Evolutionary conservation across 441 rosid species (phyloP), one percentile per base, ranked within the genome.

Genomic region (Cnidoscolus chayamansa): DNA sequence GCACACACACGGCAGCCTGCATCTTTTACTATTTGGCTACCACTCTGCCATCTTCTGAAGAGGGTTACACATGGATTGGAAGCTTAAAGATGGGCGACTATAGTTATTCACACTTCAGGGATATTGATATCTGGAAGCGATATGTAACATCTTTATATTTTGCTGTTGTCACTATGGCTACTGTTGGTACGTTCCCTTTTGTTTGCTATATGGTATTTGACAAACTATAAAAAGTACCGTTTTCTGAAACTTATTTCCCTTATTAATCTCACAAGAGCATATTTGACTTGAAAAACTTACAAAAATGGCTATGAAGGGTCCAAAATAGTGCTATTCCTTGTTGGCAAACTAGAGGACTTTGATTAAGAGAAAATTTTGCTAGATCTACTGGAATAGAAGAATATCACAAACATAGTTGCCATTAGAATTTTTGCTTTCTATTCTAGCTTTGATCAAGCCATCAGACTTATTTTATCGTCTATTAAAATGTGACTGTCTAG

Each of bases 1-100:
- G 96, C 78, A 91, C 99, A 19, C 99, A 95, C 82, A 84, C 98
- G 0, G 99, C 99, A 64, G 99, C 99, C 45, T 91, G 99, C 79
- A 85, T 93, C 77, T 95, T 95, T 81, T 95, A 95, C 82, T 86
- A 85, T 79, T 82, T 95, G 81, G 99, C 98, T 57, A 95, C 99
- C 19, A 92, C 97, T 47, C 63, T 91, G 71, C 94, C 97, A 60
- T 17, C 73, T 32, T 76, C 89, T 19, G 37, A 90, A 77, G 99
- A 92, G 79, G 91, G 92, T 15, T 84, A 91, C 73, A 95, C 99
- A 17, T 95, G 99, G 99, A 95, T 95, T 73, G 99, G 99, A 79
- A 93, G 98, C 83, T 74, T 95, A 19, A 86, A 87, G 86, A 25
- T 95, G 90, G 99, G 99, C 63, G 95, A 88, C 72, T 89, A 83